Percentiles rank a stretch among this genome's conserved stretches.
Evolutionary conservation across 495 filamentous ascomycete species (phyloP).

Genomic region (Halenospora varia): DNA sequence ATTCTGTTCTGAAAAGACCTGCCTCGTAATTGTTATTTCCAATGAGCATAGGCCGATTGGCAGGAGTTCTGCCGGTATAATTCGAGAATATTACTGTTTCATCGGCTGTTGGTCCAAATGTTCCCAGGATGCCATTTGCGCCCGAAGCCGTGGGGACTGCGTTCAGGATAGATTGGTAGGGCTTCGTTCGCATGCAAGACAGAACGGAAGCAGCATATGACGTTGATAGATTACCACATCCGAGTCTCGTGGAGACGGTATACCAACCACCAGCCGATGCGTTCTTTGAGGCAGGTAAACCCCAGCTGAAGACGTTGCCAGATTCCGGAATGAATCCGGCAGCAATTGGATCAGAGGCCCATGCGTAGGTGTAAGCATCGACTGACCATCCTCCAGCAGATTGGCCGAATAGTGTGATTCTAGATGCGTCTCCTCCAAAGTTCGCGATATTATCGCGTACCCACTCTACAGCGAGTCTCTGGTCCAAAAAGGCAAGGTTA

Average conservation of each 20-base stretch:
- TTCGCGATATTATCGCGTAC: constrained; percentile 50
- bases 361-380: constrained; percentile 51
- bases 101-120: too few relatives aligned
- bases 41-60: constrained; percentile 37
- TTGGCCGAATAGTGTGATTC: constrained; percentile 41
- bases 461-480: constrained; percentile 57
- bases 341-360: constrained; percentile 39
- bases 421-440: constrained; percentile 42
- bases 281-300: constrained; percentile 26
- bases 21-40: constrained; percentile 46
- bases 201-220: too few relatives aligned
- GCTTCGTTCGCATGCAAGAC: too few relatives aligned
- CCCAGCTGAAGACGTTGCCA: constrained; percentile 46
- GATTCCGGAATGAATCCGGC: constrained; percentile 46
- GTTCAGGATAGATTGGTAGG: too few relatives aligned
- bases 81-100: too few relatives aligned
- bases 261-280: constrained; percentile 34
- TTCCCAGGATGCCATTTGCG: too few relatives aligned
- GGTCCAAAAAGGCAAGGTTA: constrained; percentile 25
- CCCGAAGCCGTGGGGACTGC: too few relatives aligned
- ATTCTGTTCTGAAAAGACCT: constrained; percentile 30
- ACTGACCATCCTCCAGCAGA: constrained; percentile 47
- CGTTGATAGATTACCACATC: constrained; percentile 35
- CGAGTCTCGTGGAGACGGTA: constrained; percentile 36
- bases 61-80: too few relatives aligned